These are phyloP conservation scores for Lentinula novae-zelandiae DNA, from an alignment of 1,284 basidiomycete species.

Conservation along the genomic window DNA sequence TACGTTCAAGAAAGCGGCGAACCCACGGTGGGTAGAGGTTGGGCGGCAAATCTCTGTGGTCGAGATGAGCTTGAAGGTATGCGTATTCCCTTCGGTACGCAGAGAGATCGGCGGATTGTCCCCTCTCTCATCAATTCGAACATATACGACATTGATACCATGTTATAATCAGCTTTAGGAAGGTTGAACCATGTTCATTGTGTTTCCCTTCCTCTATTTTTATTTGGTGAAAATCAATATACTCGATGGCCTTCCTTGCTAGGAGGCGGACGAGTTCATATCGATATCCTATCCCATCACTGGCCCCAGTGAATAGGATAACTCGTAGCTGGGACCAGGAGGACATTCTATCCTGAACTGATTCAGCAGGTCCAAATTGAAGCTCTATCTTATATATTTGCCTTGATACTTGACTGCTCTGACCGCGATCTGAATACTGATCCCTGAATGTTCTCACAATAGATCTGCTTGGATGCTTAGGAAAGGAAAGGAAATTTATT, in stretches of 20 bases:
- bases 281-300: slow-evolving; percentile 28
- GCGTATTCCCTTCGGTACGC: slow-evolving; percentile 34
- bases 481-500: no score
- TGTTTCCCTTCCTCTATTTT: slow-evolving; percentile 24
- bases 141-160: slow-evolving; percentile 25
- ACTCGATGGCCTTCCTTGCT: slow-evolving; percentile 27
- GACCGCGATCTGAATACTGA: no score
- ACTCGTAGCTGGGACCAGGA: background rate
- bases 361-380: no score
- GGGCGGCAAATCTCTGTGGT: slow-evolving; percentile 27
- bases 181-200: background rate
- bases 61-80: slow-evolving; percentile 34
- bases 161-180: background rate
- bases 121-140: slow-evolving; percentile 32
- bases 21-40: slow-evolving; percentile 15
- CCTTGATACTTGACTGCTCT: no score
- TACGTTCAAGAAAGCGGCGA: slow-evolving; percentile 30
- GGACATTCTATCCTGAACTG: background rate
- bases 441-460: no score
- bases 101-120: slow-evolving; percentile 24
- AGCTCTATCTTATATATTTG: no score
- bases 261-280: slow-evolving; percentile 26
- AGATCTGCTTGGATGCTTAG: no score
- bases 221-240: slow-evolving; percentile 28
- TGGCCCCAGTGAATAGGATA: slow-evolving; percentile 20